Evolutionary conservation across 1,139 yeast genomes (phyloP).

Genomic region (Suhomyces kunorum): DNA sequence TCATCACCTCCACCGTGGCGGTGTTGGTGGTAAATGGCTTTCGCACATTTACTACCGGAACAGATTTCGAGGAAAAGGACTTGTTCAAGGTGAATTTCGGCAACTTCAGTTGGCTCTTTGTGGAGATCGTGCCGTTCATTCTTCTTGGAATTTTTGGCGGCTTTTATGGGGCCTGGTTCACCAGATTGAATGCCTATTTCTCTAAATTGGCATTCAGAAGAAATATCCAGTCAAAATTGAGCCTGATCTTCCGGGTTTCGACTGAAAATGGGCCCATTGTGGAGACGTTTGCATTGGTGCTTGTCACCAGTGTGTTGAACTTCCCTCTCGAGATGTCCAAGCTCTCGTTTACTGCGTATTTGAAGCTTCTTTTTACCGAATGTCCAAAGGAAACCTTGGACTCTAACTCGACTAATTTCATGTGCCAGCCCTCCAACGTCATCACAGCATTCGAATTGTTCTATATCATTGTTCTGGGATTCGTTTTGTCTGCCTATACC

Average conservation of each 20-base stretch:
- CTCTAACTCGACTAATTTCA: constrained; percentile 32
- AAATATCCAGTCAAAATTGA: constrained; percentile 19
- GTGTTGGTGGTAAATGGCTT: constrained; percentile 62
- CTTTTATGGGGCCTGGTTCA: constrained; percentile 57
- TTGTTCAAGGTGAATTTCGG: constrained; percentile 64
- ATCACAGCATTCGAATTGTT: constrained; percentile 38
- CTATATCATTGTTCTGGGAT: constrained; percentile 54
- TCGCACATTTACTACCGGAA: constrained; percentile 57
- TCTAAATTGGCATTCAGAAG: constrained; percentile 23
- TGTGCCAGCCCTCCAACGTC: constrained; percentile 36
- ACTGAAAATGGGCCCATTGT: constrained; percentile 24
- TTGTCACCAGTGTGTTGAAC: constrained; percentile 53
- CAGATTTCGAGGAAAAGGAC: constrained; percentile 54
- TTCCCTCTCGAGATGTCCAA: constrained; percentile 59
- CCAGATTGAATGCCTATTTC: constrained; percentile 44
- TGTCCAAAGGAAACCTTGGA: constrained; percentile 41
- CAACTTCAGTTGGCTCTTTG: constrained; percentile 69
- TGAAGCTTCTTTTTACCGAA: constrained; percentile 63
- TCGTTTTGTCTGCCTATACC: constrained; percentile 59
- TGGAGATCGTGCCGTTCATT: constrained; percentile 71
- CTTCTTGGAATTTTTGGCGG: constrained; percentile 72
- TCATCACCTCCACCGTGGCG: constrained; percentile 73
- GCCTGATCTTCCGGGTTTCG: constrained; percentile 19
- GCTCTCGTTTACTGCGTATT: constrained; percentile 55
- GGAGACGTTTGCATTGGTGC: constrained; percentile 52